These are phyloP conservation scores for Ganoderma boninense DNA, from an alignment of 1,284 basidiomycete genomes.

Conservation along the genomic window DNA sequence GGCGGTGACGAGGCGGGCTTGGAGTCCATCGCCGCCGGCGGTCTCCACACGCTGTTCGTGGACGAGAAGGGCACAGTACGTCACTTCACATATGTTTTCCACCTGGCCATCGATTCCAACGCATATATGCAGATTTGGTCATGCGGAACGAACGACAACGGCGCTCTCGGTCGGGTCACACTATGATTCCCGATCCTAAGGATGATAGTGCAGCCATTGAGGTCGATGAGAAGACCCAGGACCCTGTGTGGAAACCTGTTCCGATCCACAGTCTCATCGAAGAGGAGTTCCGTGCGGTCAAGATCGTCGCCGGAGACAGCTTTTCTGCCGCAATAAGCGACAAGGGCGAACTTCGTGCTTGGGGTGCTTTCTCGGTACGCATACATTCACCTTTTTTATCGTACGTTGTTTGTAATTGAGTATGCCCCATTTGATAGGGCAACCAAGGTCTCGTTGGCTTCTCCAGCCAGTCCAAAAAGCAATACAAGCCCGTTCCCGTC, in stretches of 20 bases:
- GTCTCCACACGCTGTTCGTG: constrained; percentile 85
- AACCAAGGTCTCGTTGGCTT: constrained; percentile 91
- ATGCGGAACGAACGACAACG: constrained; percentile 94
- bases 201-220: constrained; percentile 68
- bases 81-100: constrained; percentile 32
- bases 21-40: constrained; percentile 80
- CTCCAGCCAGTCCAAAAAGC: constrained; percentile 68
- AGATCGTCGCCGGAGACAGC: constrained; percentile 85
- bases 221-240: constrained; percentile 81
- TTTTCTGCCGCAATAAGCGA: constrained; percentile 84
- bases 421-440: constrained; percentile 49
- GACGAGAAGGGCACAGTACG: constrained; percentile 87
- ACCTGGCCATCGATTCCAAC: constrained; percentile 8
- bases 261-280: constrained; percentile 77
- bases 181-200: constrained; percentile 73
- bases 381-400: neutral
- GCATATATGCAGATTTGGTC: constrained; percentile 71
- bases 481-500: constrained; percentile 77
- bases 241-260: constrained; percentile 80
- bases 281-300: constrained; percentile 84
- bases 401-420: constrained; percentile 16
- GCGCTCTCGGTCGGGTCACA: constrained; percentile 85
- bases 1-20: constrained; percentile 78
- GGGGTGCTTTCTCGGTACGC: constrained; percentile 90
- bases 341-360: constrained; percentile 84